Conservation (phyloP, 805 yeast species). For the Zygosaccharomyces bisporus region DNA sequence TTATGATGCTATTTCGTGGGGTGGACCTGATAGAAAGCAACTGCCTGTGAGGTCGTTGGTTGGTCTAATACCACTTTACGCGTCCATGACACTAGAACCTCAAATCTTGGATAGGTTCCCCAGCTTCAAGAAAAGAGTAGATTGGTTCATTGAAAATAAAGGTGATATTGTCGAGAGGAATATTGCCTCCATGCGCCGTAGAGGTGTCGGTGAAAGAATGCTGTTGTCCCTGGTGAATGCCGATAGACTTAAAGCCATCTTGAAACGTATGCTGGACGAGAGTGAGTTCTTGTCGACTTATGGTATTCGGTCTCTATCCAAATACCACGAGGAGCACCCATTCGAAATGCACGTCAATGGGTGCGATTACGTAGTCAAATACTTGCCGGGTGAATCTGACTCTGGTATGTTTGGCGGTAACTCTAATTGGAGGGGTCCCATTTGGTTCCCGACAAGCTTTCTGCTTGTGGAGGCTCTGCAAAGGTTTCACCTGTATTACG, state of each 20-base stretch:
- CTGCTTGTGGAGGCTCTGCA: conserved; percentile 81
- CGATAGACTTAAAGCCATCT: conserved; percentile 71
- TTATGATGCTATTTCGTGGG: conserved; percentile 87
- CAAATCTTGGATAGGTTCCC: conserved; percentile 74
- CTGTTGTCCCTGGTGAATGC: conserved; percentile 75
- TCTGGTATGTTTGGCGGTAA: conserved; percentile 95
- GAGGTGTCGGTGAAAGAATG: conserved; percentile 81
- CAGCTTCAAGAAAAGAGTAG: conserved; percentile 72
- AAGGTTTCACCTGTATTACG: conserved; percentile 83
- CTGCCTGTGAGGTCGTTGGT: conserved; percentile 86
- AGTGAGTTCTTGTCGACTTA: conserved; percentile 77
- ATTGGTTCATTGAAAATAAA: conserved; percentile 77
- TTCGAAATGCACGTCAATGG: conserved; percentile 82
- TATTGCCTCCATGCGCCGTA: conserved; percentile 73
- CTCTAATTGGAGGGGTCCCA: conserved; percentile 96
- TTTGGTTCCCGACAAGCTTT: conserved; percentile 93
- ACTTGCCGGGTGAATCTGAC: conserved; percentile 85
- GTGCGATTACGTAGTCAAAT: conserved; percentile 60
- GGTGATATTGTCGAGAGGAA: conserved; percentile 70
- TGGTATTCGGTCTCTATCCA: conserved; percentile 86
- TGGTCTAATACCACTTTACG: conserved; percentile 88
- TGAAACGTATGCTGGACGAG: conserved; percentile 79
- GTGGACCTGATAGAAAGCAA: conserved; percentile 59
- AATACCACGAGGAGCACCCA: conserved; percentile 79
- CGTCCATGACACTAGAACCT: conserved; percentile 83